These are phyloP conservation scores for Clathrus columnatus DNA, from an alignment of 768 basidiomycete species.

Conservation along the genomic window DNA sequence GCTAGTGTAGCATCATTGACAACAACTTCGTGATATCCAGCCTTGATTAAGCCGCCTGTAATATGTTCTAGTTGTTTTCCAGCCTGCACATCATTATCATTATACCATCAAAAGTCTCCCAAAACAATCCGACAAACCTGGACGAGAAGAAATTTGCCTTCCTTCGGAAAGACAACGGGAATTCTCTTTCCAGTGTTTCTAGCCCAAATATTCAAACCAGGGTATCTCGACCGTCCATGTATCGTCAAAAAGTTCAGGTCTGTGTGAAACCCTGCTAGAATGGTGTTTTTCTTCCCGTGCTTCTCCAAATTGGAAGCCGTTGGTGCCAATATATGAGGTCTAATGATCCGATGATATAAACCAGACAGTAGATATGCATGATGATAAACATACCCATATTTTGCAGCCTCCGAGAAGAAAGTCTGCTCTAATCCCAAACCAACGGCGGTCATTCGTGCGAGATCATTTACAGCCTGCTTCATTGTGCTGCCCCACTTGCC, in stretches of 20 bases:
- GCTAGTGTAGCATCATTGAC: conserved; percentile 73
- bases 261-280: conserved; percentile 89
- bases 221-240: conserved; percentile 77
- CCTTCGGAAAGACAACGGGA: conserved; percentile 74
- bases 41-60: conserved; percentile 76
- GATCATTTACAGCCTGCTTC: conserved; percentile 81
- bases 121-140: conserved; percentile 31
- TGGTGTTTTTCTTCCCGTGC: conserved; percentile 70
- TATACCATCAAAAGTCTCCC: background rate
- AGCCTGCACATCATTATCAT: conserved; percentile 30
- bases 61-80: conserved; percentile 93
- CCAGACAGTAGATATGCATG: background rate
- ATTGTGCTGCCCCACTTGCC: conserved; percentile 82
- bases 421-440: conserved; percentile 67
- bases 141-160: conserved; percentile 74
- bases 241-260: conserved; percentile 94
- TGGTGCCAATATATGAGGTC: conserved; percentile 85
- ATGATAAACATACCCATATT: conserved; percentile 53
- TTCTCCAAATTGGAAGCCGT: conserved; percentile 85
- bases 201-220: conserved; percentile 91
- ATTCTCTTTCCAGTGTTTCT: conserved; percentile 89
- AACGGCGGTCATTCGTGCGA: conserved; percentile 83
- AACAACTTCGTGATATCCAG: conserved; percentile 92
- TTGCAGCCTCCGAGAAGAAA: conserved; percentile 71
- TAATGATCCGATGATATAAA: conserved; percentile 18